Evolutionary conservation across 2,329 filamentous ascomycete species (phyloP).

Genomic region (Microsporum canis): DNA sequence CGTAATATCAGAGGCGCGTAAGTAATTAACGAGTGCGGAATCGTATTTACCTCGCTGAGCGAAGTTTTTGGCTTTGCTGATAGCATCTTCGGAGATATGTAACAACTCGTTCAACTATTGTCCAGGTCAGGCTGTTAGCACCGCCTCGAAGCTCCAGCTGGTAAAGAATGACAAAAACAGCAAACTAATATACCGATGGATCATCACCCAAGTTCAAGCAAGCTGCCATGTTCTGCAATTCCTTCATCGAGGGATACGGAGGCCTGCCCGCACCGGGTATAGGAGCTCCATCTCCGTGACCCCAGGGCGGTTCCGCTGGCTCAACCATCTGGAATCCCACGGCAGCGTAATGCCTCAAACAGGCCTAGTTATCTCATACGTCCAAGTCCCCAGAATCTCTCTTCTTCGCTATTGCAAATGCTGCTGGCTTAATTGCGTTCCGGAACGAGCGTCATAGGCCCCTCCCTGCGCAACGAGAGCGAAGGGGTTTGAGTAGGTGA

Average conservation of each 20-base stretch:
- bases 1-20: constrained; percentile 68
- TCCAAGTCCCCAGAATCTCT: neutral
- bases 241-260: constrained; percentile 26
- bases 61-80: constrained; percentile 24
- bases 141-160: neutral
- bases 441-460: neutral
- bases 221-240: constrained; percentile 22
- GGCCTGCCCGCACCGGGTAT: constrained; percentile 9
- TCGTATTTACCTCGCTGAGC: constrained; percentile 43
- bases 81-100: constrained; percentile 26
- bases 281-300: constrained; percentile 6
- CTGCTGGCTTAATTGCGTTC: neutral
- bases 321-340: neutral
- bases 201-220: constrained; percentile 11
- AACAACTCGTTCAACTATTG: constrained; percentile 27
- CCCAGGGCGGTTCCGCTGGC: neutral
- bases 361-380: neutral
- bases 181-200: constrained; percentile 10
- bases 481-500: neutral
- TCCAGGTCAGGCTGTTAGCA: constrained; percentile 1
- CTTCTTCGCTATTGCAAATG: neutral
- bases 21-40: constrained; percentile 69
- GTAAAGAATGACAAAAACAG: neutral
- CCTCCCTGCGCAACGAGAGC: neutral
- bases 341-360: neutral